Base-by-base conservation (phyloP, 257 asterid genomes). In the Plantago elongata region DNA sequence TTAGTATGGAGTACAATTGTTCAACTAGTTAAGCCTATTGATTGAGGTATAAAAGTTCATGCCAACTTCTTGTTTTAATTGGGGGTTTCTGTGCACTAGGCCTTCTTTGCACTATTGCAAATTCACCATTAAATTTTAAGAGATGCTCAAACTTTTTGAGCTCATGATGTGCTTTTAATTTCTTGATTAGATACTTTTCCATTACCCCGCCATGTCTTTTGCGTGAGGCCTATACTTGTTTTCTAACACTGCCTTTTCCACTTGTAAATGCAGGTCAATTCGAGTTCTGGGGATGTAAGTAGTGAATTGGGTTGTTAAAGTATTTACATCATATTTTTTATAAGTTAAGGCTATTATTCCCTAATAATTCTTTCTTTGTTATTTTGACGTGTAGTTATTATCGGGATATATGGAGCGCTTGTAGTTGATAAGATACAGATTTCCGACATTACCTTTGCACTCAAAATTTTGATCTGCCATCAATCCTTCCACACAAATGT, bases 181-280 rank as follows among this genome's bases (percentile, higher is more conserved):
- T 34, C 40, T 34, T 34, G 40, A 34, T 34, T 34, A 34, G 40
- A n/a, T 22, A 22, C 27, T n/a, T n/a, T n/a, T n/a, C n/a, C n/a
- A n/a, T n/a, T n/a, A n/a, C n/a, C n/a, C n/a, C n/a, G n/a, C n/a
- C n/a, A n/a, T n/a, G n/a, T n/a, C n/a, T n/a, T n/a, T n/a, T n/a
- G n/a, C n/a, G 45, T 17, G 8, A 44, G 14, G 55, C n/a, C 30
- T 22, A n/a, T 43, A 55, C 17, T 56, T 34, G 61, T 57, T 63
- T 58, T n/a, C 77, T 76, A 38, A 76, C 42, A 9, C 22, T 76
- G 63, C 43, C 0, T 54, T 54, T 46, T 69, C 64, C 27, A 17
- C 37, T 74, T 69, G 65, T 13, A 42, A 65, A 57, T 77, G 80
- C 85, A 80, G 85, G 85, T 69, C 77, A 74, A 55, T 11, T 77